Evolutionary conservation across 177 flowering plant species (phyloP).

Genomic region (Tripterygium wilfordii): DNA sequence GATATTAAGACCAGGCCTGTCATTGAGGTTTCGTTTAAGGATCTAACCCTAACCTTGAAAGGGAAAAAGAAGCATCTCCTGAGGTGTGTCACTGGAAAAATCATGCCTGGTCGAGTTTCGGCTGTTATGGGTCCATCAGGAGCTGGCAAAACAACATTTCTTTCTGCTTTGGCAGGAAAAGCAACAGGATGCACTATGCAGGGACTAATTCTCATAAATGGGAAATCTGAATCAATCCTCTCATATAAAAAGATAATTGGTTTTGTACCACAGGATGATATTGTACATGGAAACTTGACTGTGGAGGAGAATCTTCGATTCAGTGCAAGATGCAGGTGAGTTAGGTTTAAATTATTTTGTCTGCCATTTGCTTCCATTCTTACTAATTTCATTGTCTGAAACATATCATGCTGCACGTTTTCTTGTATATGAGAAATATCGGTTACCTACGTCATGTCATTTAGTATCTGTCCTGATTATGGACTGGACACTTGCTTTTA

Average conservation of each 20-base stretch:
- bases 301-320: slow-evolving; percentile 82
- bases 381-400: too few relatives aligned
- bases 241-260: slow-evolving; percentile 88
- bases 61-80: slow-evolving; percentile 72
- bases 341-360: slow-evolving; percentile 4
- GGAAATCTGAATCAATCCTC: slow-evolving; percentile 63
- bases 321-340: slow-evolving; percentile 97
- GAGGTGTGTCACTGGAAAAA: slow-evolving; percentile 85
- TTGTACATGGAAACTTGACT: slow-evolving; percentile 26
- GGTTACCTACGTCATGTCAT: too few relatives aligned
- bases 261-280: slow-evolving; percentile 97
- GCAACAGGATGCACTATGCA: slow-evolving; percentile 61
- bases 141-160: slow-evolving; percentile 96
- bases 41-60: slow-evolving; percentile 77
- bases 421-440: too few relatives aligned
- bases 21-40: slow-evolving; percentile 85
- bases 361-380: too few relatives aligned
- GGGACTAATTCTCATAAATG: slow-evolving; percentile 76
- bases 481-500: too few relatives aligned
- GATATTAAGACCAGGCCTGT: slow-evolving; percentile 40
- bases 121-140: slow-evolving; percentile 99
- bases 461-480: too few relatives aligned
- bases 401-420: too few relatives aligned
- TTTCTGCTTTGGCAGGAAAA: slow-evolving; percentile 87
- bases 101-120: slow-evolving; percentile 79